Percentiles rank a stretch among this genome's conserved stretches.
Evolutionary conservation across 148 eudicot species (phyloP).

Genomic region (Linanthus parryae): DNA sequence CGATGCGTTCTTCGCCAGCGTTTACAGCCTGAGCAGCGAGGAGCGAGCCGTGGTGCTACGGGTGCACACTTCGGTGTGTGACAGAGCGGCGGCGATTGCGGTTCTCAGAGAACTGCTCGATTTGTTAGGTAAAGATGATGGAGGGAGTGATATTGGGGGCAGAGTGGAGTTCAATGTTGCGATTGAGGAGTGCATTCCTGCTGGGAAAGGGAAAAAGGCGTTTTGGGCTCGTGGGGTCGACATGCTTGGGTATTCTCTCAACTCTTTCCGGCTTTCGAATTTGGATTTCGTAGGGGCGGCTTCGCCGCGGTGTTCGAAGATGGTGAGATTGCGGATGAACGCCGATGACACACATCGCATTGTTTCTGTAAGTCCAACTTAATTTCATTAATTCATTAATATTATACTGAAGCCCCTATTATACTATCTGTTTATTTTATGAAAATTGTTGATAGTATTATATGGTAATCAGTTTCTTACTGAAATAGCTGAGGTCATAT

Average conservation of each 20-base stretch:
- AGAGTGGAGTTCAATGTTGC: slow-evolving; percentile 35
- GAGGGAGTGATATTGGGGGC: not conserved
- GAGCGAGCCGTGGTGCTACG: slow-evolving; percentile 44
- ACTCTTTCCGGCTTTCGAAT: slow-evolving; percentile 48
- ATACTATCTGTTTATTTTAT: no score
- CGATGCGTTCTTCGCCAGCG: slow-evolving; percentile 42
- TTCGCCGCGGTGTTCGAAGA: slow-evolving; percentile 28
- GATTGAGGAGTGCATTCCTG: slow-evolving; percentile 63
- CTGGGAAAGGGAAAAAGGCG: slow-evolving; percentile 52
- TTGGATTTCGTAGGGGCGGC: slow-evolving; percentile 36
- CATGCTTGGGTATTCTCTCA: slow-evolving; percentile 77
- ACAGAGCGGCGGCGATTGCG: slow-evolving; percentile 46
- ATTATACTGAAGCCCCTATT: no score
- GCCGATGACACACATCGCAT: slow-evolving; percentile 34
- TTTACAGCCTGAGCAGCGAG: slow-evolving; percentile 24
- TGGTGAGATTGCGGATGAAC: slow-evolving; percentile 39
- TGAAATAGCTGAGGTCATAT: no score
- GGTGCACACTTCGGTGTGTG: slow-evolving; percentile 69
- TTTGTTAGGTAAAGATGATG: slow-evolving; percentile 4
- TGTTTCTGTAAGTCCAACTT: slow-evolving; percentile 42
- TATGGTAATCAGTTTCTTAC: no score
- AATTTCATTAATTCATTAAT: no score
- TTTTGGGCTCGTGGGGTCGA: slow-evolving; percentile 77
- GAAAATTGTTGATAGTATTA: no score
- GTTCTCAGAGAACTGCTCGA: slow-evolving; percentile 40